Base-by-base conservation (phyloP, 352 stramenopile species). In the Phytophthora idaei region DNA sequence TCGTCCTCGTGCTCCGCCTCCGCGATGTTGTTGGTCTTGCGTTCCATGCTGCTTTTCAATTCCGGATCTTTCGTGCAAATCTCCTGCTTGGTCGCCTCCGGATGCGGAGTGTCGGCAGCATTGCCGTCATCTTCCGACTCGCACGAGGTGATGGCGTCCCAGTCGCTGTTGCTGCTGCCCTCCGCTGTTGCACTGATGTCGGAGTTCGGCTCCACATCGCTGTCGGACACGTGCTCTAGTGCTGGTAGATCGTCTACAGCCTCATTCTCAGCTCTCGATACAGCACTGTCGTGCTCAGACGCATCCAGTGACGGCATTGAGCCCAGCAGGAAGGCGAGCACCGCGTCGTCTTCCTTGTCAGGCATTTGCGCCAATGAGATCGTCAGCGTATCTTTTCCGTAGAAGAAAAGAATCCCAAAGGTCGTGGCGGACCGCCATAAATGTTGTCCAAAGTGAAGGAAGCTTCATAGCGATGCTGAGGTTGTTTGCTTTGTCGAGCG, bases 241-340 rank as follows among this genome's bases (percentile, higher is more conserved):
- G 54, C 36, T n/a, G 69, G 61, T 10, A 31, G 37, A 2, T 67
- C 58, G 14, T 73, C 51, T 32, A 39, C 41, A 36, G 8, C 10
- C 7, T 31, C 34, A 28, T 10, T 15, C 12, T 42, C 36, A 42
- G n/a, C 36, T 42, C 36, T n/a, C 36, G 36, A 42, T 42, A 42
- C 36, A 42, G 2, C 10, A 42, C 8, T 6, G 10, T 21, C 15
- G 14, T 29, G 6, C 14, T 44, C 39, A 2, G 42, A 9, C 7
- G 37, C 21, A n/a, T 28, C 36, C 4, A 64, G 31, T 5, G 47
- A 44, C 10, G 39, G 29, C 37, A 42, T 41, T 9, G 66, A 57
- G 11, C 66, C 59, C 32, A 73, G 29, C 11, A 73, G 39, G 60
- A 73, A 73, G 15, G 66, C 66, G 17, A 73, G 48, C 55, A 73